Evolutionary conservation across 2,329 filamentous ascomycete genomes (phyloP).

Genomic region (Aspergillus viridinutans): DNA sequence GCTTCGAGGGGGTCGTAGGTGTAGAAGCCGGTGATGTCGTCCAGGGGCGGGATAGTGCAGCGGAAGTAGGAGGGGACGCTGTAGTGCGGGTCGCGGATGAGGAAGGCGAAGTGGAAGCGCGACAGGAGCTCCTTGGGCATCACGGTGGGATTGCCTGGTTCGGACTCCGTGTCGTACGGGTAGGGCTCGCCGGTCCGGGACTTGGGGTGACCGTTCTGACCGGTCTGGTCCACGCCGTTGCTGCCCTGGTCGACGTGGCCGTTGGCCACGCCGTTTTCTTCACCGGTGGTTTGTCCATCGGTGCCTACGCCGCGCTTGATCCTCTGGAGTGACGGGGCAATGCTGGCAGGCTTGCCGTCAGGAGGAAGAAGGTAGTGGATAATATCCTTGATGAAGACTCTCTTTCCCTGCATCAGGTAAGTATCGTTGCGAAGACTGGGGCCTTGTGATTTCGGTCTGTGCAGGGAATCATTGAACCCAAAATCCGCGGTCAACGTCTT

Average conservation of each 20-base stretch:
- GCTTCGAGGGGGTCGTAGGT: slow-evolving; percentile 84
- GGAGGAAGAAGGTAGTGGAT: slow-evolving; percentile 85
- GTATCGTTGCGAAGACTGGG: slow-evolving; percentile 19
- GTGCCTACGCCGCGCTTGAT: slow-evolving; percentile 60
- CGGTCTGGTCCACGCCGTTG: slow-evolving; percentile 6
- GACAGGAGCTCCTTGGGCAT: slow-evolving; percentile 69
- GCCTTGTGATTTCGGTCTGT: not conserved
- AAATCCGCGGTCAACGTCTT: not conserved
- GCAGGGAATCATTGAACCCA: not conserved
- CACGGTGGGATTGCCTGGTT: slow-evolving; percentile 77
- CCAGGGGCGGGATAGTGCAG: slow-evolving; percentile 84
- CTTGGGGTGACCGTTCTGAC: slow-evolving; percentile 22
- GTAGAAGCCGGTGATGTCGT: slow-evolving; percentile 76
- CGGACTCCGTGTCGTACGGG: slow-evolving; percentile 55
- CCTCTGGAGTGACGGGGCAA: slow-evolving; percentile 70
- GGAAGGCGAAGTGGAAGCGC: slow-evolving; percentile 89
- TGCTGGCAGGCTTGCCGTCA: slow-evolving; percentile 59
- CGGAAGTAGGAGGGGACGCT: slow-evolving; percentile 92
- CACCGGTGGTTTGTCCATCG: slow-evolving; percentile 16
- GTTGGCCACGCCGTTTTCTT: slow-evolving; percentile 20
- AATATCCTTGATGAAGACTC: slow-evolving; percentile 98
- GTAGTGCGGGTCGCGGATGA: slow-evolving; percentile 91
- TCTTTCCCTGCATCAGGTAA: slow-evolving; percentile 66
- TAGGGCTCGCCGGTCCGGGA: slow-evolving; percentile 44
- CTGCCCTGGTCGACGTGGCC: slow-evolving; percentile 9